Conservation (phyloP, 2,329 filamentous ascomycete genomes). For the Chaetothyriales sp. region DNA sequence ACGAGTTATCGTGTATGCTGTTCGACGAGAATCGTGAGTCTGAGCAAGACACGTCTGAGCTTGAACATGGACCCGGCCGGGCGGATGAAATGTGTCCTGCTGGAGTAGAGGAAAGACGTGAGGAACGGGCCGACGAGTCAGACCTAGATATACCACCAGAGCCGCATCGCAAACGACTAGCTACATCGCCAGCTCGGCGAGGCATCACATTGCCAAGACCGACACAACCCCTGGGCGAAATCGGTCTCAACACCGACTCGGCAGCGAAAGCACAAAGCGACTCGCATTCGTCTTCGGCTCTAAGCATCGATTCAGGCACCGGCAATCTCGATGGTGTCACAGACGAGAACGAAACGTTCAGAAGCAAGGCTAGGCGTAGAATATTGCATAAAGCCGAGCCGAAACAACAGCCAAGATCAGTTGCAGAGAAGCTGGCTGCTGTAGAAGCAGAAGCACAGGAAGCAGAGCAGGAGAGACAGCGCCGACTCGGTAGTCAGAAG, state of each 20-base stretch:
- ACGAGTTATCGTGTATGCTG: slow-evolving; percentile 11
- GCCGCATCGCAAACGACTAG: slow-evolving; percentile 7
- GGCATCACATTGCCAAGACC: slow-evolving; percentile 12
- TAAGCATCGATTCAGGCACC: slow-evolving; percentile 5
- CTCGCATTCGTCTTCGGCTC: neutral
- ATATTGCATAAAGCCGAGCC: slow-evolving; percentile 10
- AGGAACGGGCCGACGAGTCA: slow-evolving; percentile 4
- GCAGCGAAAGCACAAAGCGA: slow-evolving; percentile 1
- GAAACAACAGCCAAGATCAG: slow-evolving; percentile 22
- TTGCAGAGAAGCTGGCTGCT: slow-evolving; percentile 31
- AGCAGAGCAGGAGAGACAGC: slow-evolving; percentile 23
- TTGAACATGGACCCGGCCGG: neutral
- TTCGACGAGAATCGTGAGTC: slow-evolving; percentile 6
- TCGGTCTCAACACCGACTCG: slow-evolving; percentile 7
- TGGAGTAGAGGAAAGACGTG: slow-evolving; percentile 1
- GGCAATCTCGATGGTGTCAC: slow-evolving; percentile 3
- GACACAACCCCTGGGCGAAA: slow-evolving; percentile 8
- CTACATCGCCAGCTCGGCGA: slow-evolving; percentile 10
- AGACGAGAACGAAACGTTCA: slow-evolving; percentile 16
- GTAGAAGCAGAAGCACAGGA: slow-evolving; percentile 31
- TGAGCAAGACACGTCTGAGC: slow-evolving; percentile 1
- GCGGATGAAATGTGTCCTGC: neutral
- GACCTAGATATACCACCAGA: slow-evolving; percentile 9
- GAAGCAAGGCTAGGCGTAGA: slow-evolving; percentile 17
- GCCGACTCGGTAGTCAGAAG: slow-evolving; percentile 6